phyloP scores from a whole-genome alignment of 2,329 filamentous ascomycete genomes.

The Pyricularia pennisetigena region DNA sequence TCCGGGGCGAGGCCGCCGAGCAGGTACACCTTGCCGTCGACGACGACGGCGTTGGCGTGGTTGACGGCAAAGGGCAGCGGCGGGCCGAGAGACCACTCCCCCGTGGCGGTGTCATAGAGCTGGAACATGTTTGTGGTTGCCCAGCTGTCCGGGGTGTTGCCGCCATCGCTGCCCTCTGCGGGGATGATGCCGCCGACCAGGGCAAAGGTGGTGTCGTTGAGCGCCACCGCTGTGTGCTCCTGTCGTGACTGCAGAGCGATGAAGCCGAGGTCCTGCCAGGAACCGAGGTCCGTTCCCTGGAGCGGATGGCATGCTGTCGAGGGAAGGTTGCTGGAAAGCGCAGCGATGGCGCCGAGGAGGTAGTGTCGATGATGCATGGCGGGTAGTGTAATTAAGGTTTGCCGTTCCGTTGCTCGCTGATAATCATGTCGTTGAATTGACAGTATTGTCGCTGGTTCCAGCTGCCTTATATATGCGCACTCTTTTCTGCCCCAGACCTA shows the following conservation, averaged over 20 bases:
- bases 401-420: background rate
- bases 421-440: background rate
- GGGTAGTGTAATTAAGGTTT: no score
- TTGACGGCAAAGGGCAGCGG: background rate
- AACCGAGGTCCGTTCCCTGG: background rate
- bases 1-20: background rate
- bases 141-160: background rate
- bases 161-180: background rate
- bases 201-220: constrained; percentile 2
- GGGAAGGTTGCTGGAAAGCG: background rate
- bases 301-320: background rate
- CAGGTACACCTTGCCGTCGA: background rate
- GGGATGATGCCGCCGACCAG: constrained; percentile 1
- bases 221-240: constrained; percentile 1
- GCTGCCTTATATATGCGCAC: background rate
- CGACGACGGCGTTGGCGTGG: constrained; percentile 2
- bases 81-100: background rate
- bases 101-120: background rate
- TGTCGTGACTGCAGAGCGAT: constrained; percentile 1
- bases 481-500: background rate
- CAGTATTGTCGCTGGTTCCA: background rate
- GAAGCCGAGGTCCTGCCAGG: background rate
- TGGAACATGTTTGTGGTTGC: constrained; percentile 3
- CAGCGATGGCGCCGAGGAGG: background rate
- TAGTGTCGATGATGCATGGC: background rate